phyloP scores from a whole-genome alignment of 208 protist genomes.

The Trypanosoma boissoni region DNA sequence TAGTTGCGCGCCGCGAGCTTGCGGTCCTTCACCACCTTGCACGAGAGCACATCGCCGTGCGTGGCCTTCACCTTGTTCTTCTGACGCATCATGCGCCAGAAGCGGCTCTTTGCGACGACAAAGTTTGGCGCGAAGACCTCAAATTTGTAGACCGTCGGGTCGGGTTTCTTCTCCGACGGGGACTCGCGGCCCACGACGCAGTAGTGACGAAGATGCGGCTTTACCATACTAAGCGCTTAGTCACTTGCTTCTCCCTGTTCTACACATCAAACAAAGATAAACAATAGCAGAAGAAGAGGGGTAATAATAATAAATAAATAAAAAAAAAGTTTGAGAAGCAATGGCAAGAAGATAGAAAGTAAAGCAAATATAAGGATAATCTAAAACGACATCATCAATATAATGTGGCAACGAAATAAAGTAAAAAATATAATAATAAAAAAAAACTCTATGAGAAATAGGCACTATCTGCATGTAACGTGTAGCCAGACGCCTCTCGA shows the following conservation, averaged over 20 bases:
- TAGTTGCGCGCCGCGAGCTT: constrained; percentile 98
- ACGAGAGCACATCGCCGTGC: constrained; percentile 95
- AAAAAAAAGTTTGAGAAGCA: neutral
- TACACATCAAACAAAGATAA: neutral
- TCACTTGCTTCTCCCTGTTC: neutral
- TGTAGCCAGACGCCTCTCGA: too few relatives aligned
- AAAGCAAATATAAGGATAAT: too few relatives aligned
- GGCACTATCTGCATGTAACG: too few relatives aligned
- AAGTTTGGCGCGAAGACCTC: constrained; percentile 98
- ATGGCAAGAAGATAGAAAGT: too few relatives aligned
- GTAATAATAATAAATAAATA: neutral
- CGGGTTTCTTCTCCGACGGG: constrained; percentile 67
- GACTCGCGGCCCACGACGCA: constrained; percentile 89
- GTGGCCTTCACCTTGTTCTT: constrained; percentile 98
- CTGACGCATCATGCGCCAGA: constrained; percentile 99
- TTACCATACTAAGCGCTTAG: constrained; percentile 28
- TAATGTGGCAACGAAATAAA: neutral
- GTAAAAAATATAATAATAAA: neutral
- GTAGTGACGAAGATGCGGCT: constrained; percentile 92
- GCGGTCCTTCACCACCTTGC: constrained; percentile 95
- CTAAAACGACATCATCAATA: too few relatives aligned
- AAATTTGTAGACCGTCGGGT: constrained; percentile 95
- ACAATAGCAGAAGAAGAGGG: neutral
- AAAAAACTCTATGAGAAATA: too few relatives aligned
- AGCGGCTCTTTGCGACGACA: constrained; percentile 97